Evolutionary conservation across 2,329 filamentous ascomycete species (phyloP), one percentile per base, ranked within the genome.

Genomic region (Neocucurbitaria cava): DNA sequence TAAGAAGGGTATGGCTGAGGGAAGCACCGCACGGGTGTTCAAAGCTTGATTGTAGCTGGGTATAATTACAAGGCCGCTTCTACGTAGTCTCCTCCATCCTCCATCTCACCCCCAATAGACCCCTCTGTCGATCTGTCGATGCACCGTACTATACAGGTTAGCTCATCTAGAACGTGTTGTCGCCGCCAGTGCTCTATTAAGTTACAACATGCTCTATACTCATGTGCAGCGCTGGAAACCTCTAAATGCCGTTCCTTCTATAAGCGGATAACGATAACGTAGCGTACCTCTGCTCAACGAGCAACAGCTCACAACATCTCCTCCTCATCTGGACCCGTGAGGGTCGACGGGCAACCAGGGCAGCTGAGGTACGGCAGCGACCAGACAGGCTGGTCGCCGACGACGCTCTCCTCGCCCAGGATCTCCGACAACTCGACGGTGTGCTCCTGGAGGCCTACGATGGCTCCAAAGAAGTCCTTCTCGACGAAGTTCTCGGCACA

Each of bases 371-470:
- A 35, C 5, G 5, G 31, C 31, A 1, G 17, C 5, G 31, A n/a
- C 9, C 13, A n/a, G 6, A 17, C 15, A 35, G 31, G 17, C 30
- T 31, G 20, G 6, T 24, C 11, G 23, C n/a, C 41, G 11, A 52
- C 5, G n/a, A 18, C 26, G 18, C 47, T 55, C 47, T 55, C 47
- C 21, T 51, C 52, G 7, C 47, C 47, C 36, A 55, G 38, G 31
- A 45, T 55, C 6, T 55, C 47, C 15, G 42, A 45, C 2, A 55
- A 21, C 18, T 43, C 47, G 3, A 46, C 42, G 31, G 40, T 36
- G n/a, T 30, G 11, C 31, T 55, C 52, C 8, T 20, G 17, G 15
- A 47, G 20, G 3, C 33, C 47, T 15, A 41, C 23, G 1, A 51
- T 31, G 10, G 52, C 52, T 1, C 24, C 15, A 8, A 48, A 13